Conservation (phyloP, 73 alveolate genomes). For the Tetrahymena borealis region DNA sequence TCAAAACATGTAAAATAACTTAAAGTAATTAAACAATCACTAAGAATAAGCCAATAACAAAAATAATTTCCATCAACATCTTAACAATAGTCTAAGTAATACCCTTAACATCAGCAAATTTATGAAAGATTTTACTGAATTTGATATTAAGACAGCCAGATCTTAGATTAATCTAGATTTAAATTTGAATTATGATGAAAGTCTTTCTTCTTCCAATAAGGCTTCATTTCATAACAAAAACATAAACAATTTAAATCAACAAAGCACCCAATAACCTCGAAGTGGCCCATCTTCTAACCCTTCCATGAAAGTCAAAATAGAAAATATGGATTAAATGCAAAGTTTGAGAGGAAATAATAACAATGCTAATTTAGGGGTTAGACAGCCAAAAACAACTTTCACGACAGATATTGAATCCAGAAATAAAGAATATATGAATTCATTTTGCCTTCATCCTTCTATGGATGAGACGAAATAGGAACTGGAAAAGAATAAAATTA, state of each 20-base stretch:
- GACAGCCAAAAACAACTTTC: not conserved
- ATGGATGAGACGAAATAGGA: not conserved
- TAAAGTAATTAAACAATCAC: too few species aligned
- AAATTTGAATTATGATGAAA: not conserved
- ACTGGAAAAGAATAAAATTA: not conserved
- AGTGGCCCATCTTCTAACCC: too few species aligned
- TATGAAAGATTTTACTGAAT: not conserved
- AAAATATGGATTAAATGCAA: not conserved
- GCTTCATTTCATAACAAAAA: too few species aligned
- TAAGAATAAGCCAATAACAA: too few species aligned
- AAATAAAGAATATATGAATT: not conserved
- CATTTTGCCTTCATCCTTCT: not conserved
- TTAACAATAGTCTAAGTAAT: too few species aligned
- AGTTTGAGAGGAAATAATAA: not conserved
- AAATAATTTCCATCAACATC: too few species aligned
- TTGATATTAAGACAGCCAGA: not conserved
- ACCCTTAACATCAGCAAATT: not conserved
- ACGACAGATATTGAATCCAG: not conserved
- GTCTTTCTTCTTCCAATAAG: too few species aligned
- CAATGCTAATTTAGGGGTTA: not conserved
- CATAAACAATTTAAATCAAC: too few species aligned
- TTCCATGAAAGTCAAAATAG: too few species aligned
- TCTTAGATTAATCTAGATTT: not conserved
- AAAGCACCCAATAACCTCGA: too few species aligned
- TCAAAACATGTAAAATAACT: too few species aligned